Percentiles rank a stretch among this genome's conserved stretches.
Evolutionary conservation across 2,329 filamentous ascomycete genomes (phyloP).

Genomic region (Aspergillus phoenicis): DNA sequence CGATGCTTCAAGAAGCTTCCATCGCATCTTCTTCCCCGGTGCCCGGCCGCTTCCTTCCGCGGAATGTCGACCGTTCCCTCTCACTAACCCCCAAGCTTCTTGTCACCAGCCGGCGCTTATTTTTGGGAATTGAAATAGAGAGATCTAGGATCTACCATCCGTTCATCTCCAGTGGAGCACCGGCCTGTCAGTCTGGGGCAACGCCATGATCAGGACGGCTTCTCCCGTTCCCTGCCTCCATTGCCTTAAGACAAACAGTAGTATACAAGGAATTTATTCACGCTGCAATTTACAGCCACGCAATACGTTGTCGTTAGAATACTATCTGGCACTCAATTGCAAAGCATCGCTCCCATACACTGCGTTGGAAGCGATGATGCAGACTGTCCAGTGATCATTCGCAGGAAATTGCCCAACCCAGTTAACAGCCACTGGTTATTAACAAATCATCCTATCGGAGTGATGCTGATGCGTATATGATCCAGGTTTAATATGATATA

Average conservation of each 20-base stretch:
- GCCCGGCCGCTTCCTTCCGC: not conserved
- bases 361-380: not conserved
- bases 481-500: not conserved
- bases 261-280: not conserved
- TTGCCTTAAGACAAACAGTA: too few species aligned
- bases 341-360: not conserved
- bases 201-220: not conserved
- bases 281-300: not conserved
- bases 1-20: slow-evolving; percentile 47
- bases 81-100: not conserved
- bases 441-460: not conserved
- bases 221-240: not conserved
- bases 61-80: not conserved
- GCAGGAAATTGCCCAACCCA: not conserved
- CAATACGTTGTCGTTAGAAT: not conserved
- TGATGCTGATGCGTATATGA: not conserved
- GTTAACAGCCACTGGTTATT: not conserved
- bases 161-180: not conserved
- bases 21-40: slow-evolving; percentile 27
- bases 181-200: not conserved
- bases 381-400: not conserved
- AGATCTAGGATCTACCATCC: not conserved
- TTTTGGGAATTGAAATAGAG: not conserved
- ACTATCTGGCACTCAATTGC: not conserved
- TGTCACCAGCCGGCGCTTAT: not conserved